Percentiles rank a stretch among this genome's conserved stretches.
Conservation (phyloP, 2,329 filamentous ascomycete genomes). For the Aspergillus quadrilineatus region DNA sequence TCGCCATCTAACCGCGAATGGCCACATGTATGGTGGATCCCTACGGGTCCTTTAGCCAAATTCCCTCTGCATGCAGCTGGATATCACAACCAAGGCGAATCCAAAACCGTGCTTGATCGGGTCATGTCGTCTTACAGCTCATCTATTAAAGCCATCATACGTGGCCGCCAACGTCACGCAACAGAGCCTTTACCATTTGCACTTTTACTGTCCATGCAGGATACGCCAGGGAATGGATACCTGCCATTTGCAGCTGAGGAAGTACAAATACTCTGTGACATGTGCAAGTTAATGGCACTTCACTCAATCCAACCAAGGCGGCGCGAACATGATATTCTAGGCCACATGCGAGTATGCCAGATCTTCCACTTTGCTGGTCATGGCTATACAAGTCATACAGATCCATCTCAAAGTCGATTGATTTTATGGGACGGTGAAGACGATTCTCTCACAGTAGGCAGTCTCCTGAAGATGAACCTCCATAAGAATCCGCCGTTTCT, state of each 20-base stretch:
- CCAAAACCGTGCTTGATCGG: neutral
- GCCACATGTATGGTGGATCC: neutral
- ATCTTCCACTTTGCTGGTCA: conserved; percentile 48
- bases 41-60: neutral
- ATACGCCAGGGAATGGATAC: neutral
- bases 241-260: neutral
- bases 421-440: conserved; percentile 25
- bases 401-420: conserved; percentile 32
- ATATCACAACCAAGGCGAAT: neutral
- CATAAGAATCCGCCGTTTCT: conserved; percentile 24
- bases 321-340: neutral
- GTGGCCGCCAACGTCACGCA: neutral
- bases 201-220: neutral
- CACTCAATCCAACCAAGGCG: neutral
- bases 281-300: neutral
- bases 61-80: conserved; percentile 1
- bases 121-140: neutral
- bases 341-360: conserved; percentile 18
- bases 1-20: neutral
- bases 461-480: conserved; percentile 8
- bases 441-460: conserved; percentile 21
- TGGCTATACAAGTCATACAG: conserved; percentile 25
- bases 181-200: neutral
- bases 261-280: neutral
- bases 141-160: neutral